Evolutionary conservation across 257 asterid genomes (phyloP).

Genomic region (Ilex asprella): DNA sequence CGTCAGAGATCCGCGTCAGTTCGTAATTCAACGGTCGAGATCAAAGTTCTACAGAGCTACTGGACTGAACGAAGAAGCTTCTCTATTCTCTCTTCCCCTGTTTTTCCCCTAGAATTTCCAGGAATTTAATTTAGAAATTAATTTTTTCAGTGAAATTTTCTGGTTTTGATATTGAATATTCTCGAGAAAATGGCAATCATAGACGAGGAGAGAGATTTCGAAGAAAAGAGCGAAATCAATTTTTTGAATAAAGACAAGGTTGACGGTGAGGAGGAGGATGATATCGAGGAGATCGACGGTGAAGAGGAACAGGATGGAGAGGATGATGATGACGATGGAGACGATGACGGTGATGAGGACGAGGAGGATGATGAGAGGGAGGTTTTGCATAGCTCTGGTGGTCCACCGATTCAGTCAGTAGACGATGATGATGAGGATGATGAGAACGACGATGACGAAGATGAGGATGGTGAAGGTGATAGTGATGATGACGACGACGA

Average conservation of each 20-base stretch:
- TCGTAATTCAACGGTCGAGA: constrained; percentile 40
- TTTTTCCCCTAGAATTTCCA: neutral
- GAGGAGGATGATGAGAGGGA: constrained; percentile 16
- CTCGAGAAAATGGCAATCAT: constrained; percentile 40
- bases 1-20: constrained; percentile 42
- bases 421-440: constrained; percentile 37
- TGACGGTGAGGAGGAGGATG: constrained; percentile 13
- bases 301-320: constrained; percentile 49
- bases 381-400: constrained; percentile 18
- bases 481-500: constrained; percentile 18
- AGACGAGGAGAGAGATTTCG: constrained; percentile 36
- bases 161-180: neutral
- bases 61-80: neutral
- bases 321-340: constrained; percentile 18
- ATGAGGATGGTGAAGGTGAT: constrained; percentile 12
- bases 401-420: constrained; percentile 24
- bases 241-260: constrained; percentile 26
- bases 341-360: constrained; percentile 1
- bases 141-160: too few relatives aligned
- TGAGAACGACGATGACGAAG: constrained; percentile 19
- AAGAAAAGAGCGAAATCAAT: constrained; percentile 11
- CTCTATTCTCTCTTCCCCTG: constrained; percentile 18
- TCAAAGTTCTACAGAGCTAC: constrained; percentile 16
- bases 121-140: too few relatives aligned
- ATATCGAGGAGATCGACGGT: constrained; percentile 26